Conservation (phyloP, 2,329 filamentous ascomycete species). For the Monilinia fructicola region DNA sequence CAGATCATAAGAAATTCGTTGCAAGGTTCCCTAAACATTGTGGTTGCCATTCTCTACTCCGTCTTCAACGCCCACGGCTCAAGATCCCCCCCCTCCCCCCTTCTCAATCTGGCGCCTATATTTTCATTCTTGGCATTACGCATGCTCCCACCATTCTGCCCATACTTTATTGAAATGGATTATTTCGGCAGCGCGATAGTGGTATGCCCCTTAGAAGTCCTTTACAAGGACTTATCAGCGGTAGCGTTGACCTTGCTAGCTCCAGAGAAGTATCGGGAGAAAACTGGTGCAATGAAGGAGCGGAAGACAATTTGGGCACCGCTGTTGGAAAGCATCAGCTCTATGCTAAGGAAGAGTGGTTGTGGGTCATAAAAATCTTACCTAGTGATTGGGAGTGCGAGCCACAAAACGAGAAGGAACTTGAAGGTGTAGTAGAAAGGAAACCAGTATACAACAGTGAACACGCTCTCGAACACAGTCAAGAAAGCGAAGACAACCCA, state of each 20-base stretch:
- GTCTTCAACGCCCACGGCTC: slow-evolving; percentile 17
- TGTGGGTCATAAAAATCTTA: slow-evolving; percentile 52
- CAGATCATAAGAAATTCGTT: slow-evolving; percentile 18
- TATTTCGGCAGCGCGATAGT: slow-evolving; percentile 21
- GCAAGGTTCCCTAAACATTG: slow-evolving; percentile 1
- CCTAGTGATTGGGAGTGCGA: slow-evolving; percentile 91
- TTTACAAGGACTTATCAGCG: slow-evolving; percentile 64
- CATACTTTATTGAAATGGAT: slow-evolving; percentile 16
- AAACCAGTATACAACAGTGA: slow-evolving; percentile 90
- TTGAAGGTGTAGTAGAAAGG: slow-evolving; percentile 99
- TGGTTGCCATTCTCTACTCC: slow-evolving; percentile 4
- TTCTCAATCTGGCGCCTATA: slow-evolving; percentile 4
- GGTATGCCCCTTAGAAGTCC: slow-evolving; percentile 14
- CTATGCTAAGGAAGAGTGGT: not conserved
- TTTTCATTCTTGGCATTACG: not conserved
- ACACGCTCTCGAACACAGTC: slow-evolving; percentile 78
- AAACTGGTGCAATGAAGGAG: slow-evolving; percentile 87
- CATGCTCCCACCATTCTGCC: slow-evolving; percentile 22
- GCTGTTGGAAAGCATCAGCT: slow-evolving; percentile 49
- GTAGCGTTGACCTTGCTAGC: slow-evolving; percentile 74
- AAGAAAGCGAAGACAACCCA: slow-evolving; percentile 85
- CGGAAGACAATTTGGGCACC: slow-evolving; percentile 96
- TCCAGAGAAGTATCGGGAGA: slow-evolving; percentile 82
- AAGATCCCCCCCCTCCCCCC: not conserved
- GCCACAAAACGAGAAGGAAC: slow-evolving; percentile 96